These are phyloP conservation scores for Lentinus tigrinus DNA, from an alignment of 768 basidiomycete species.

Conservation along the genomic window DNA sequence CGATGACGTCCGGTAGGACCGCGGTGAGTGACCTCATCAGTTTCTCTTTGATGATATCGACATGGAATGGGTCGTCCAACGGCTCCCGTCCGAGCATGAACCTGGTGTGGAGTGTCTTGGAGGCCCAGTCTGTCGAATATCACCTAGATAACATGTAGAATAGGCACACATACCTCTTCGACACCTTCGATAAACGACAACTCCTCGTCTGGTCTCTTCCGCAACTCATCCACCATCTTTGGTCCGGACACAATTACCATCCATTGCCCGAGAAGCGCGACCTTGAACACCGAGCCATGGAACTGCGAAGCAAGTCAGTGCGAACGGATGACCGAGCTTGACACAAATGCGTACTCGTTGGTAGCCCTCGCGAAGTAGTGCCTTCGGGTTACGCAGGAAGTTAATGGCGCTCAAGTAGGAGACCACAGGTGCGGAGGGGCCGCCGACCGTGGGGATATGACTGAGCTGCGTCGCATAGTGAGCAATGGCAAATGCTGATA, in stretches of 20 bases:
- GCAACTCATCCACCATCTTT: slow-evolving; percentile 48
- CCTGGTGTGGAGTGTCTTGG: slow-evolving; percentile 30
- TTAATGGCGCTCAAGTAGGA: slow-evolving; percentile 16
- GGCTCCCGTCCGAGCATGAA: slow-evolving; percentile 33
- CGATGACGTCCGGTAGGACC: slow-evolving; percentile 23
- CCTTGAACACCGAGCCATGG: slow-evolving; percentile 35
- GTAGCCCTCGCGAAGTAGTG: slow-evolving; percentile 18
- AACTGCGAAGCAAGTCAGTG: slow-evolving; percentile 8
- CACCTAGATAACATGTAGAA: background rate
- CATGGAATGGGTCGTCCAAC: slow-evolving; percentile 20
- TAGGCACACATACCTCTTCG: slow-evolving; percentile 32
- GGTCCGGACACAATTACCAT: slow-evolving; percentile 43
- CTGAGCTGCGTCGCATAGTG: slow-evolving; percentile 9
- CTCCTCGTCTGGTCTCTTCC: slow-evolving; percentile 42
- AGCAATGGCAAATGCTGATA: too few species aligned
- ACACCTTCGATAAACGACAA: slow-evolving; percentile 44
- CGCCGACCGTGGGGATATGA: slow-evolving; percentile 16
- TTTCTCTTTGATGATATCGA: slow-evolving; percentile 22
- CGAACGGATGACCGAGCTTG: background rate
- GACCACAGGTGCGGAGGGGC: slow-evolving; percentile 13
- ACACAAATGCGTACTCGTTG: slow-evolving; percentile 15
- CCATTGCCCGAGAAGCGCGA: slow-evolving; percentile 47
- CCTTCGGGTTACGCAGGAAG: slow-evolving; percentile 6
- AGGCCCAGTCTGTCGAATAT: background rate
- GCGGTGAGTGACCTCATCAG: slow-evolving; percentile 26